Conservation (phyloP, 495 filamentous ascomycete species). For the Xylaria venustula region DNA sequence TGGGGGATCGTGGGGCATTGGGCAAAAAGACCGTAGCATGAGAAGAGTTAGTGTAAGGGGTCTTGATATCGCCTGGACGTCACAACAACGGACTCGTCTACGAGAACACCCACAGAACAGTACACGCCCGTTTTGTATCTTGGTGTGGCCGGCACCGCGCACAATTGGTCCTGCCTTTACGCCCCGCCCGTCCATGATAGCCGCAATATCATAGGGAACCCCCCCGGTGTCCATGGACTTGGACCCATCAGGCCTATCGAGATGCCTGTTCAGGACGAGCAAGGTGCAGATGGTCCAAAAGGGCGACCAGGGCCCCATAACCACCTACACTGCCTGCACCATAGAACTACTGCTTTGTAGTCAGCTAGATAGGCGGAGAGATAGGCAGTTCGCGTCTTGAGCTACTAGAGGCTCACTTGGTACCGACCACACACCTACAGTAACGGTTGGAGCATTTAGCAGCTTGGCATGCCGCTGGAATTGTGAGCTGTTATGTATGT, state of each 20-base stretch:
- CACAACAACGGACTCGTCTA: not conserved
- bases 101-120: not conserved
- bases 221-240: not conserved
- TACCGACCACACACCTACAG: not conserved
- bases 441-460: not conserved
- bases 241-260: not conserved
- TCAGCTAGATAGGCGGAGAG: too few relatives aligned
- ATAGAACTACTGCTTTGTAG: too few relatives aligned
- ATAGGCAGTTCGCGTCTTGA: conserved; percentile 1
- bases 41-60: not conserved
- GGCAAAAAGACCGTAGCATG: not conserved
- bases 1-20: conserved; percentile 4
- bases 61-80: not conserved
- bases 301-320: not conserved
- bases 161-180: not conserved
- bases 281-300: not conserved
- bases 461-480: conserved; percentile 1
- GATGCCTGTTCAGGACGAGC: conserved; percentile 12
- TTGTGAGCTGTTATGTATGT: too few relatives aligned
- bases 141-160: not conserved
- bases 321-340: too few relatives aligned
- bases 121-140: not conserved
- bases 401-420: not conserved
- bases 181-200: not conserved
- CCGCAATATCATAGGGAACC: not conserved